Percentiles rank a stretch among this genome's conserved stretches.
These are phyloP conservation scores for Leptodontidium sp. DNA, from an alignment of 2,329 filamentous ascomycete species.

Conservation along the genomic window DNA sequence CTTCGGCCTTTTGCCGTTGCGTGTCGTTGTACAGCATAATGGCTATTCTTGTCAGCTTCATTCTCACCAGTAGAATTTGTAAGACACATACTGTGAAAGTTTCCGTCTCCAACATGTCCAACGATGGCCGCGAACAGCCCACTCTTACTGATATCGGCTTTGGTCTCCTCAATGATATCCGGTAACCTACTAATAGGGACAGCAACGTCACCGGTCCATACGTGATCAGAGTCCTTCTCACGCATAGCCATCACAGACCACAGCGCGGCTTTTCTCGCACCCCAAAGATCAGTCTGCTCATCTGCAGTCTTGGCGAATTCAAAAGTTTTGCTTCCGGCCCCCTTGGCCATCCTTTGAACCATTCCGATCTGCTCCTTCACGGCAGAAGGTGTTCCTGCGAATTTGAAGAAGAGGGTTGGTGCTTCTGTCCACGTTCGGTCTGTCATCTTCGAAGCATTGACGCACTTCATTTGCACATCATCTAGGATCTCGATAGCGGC, in stretches of 20 bases:
- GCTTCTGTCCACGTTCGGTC: conserved; percentile 73
- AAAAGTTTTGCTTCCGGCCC: conserved; percentile 71
- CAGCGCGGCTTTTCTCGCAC: conserved; percentile 82
- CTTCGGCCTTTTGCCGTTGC: conserved; percentile 72
- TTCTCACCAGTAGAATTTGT: not conserved
- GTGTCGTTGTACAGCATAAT: conserved; percentile 71
- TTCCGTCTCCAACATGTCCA: conserved; percentile 78
- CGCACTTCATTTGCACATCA: conserved; percentile 83
- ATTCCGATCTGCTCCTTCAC: conserved; percentile 82
- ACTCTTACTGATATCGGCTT: conserved; percentile 64
- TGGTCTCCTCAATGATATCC: conserved; percentile 80
- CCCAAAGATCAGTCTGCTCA: conserved; percentile 83
- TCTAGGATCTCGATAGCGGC: conserved; percentile 94
- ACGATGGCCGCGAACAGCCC: conserved; percentile 71
- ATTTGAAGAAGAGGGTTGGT: conserved; percentile 87
- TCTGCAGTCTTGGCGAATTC: conserved; percentile 76
- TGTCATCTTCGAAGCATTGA: conserved; percentile 72
- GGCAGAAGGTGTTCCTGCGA: conserved; percentile 71
- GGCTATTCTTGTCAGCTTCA: conserved; percentile 37
- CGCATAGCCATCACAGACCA: conserved; percentile 79
- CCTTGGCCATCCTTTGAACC: conserved; percentile 69
- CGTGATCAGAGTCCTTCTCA: conserved; percentile 68
- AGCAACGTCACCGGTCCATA: conserved; percentile 89
- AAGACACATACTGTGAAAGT: conserved; percentile 67
- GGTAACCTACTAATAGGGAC: conserved; percentile 80